Evolutionary conservation across 306 rosid species (phyloP).

Genomic region (Abrus precatorius): DNA sequence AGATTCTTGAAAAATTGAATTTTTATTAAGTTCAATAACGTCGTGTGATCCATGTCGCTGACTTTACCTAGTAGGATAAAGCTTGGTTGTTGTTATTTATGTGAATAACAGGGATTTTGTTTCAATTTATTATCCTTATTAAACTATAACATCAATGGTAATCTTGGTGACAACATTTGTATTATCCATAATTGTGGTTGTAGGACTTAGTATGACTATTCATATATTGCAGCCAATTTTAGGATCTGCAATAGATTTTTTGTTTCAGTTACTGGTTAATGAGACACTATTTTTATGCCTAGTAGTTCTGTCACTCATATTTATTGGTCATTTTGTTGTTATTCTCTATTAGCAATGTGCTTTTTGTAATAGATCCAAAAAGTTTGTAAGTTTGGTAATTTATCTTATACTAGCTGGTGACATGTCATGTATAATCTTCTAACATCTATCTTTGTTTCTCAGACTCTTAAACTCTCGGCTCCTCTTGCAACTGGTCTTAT

Average conservation of each 20-base stretch:
- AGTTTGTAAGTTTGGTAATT: conserved; percentile 8
- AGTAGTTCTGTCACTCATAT: conserved; percentile 3
- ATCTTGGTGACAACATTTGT: not conserved
- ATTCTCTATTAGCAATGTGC: conserved; percentile 14
- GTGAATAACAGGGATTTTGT: not conserved
- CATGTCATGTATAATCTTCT: conserved; percentile 10
- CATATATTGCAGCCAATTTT: conserved; percentile 22
- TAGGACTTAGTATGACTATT: not conserved
- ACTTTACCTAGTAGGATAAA: no score
- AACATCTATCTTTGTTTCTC: conserved; percentile 50
- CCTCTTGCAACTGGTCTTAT: conserved; percentile 98
- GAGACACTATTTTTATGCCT: conserved; percentile 4
- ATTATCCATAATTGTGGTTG: not conserved
- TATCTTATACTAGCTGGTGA: conserved; percentile 27
- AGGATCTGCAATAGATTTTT: not conserved
- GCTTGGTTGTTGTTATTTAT: not conserved
- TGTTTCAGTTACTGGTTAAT: conserved; percentile 17
- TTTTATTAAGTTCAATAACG: no score
- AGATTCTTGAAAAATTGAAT: no score
- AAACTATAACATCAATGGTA: conserved; percentile 14
- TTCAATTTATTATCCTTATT: conserved; percentile 7
- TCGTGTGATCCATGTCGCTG: no score
- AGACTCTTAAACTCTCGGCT: conserved; percentile 90
- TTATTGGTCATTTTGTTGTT: conserved; percentile 8
- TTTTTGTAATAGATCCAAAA: not conserved